Base-by-base conservation (phyloP, 257 asterid genomes). In the Schizonepeta tenuifolia region DNA sequence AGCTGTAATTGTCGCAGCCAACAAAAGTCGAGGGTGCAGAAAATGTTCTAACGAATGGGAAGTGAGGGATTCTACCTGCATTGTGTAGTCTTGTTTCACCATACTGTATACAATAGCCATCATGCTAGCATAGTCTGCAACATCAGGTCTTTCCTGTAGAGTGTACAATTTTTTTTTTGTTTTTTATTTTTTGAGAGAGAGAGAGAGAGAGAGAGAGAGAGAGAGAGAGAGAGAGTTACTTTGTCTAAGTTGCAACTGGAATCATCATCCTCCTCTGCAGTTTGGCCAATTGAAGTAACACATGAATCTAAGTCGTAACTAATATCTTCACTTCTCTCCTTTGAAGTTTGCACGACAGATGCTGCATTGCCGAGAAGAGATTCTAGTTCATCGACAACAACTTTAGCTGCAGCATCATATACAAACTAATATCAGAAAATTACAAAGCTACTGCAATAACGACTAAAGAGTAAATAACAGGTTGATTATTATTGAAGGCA, bases 61-160 rank as follows among this genome's bases (percentile, higher is more conserved):
- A 64, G 40, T 24, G 2, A 3, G 36, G 76, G 22, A 17, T 15
- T 36, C 67, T 79, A 93, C 98, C 99, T 94, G 97, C 99, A 94
- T 91, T 44, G 69, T 67, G 81, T 77, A 88, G 75, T 94, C 98
- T 80, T 81, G 85, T 79, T 87, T 86, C 68, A 88, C 78, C 97
- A 91, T 94, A 69, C 83, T 76, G 78, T 78, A 89, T 7, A 89
- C 50, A 36, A 79, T 56, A 47, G 93, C 96, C 90, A 94, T 89
- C 81, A 80, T 67, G 67, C 72, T 61, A 24, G 93, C 95, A 76
- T 80, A 86, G 74, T 88, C 86, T 47, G 78, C 73, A 5, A 77
- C 77, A 78, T 77, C 80, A 21, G 80, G 84, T 78, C 83, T 82
- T 56, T 7, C 63, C 63, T 56, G 35, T 20, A 21, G 69, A 33